Percentiles rank a stretch among this genome's conserved stretches.
Evolutionary conservation across 2,329 filamentous ascomycete species (phyloP).

Genomic region (Cladophialophora chaetospira): DNA sequence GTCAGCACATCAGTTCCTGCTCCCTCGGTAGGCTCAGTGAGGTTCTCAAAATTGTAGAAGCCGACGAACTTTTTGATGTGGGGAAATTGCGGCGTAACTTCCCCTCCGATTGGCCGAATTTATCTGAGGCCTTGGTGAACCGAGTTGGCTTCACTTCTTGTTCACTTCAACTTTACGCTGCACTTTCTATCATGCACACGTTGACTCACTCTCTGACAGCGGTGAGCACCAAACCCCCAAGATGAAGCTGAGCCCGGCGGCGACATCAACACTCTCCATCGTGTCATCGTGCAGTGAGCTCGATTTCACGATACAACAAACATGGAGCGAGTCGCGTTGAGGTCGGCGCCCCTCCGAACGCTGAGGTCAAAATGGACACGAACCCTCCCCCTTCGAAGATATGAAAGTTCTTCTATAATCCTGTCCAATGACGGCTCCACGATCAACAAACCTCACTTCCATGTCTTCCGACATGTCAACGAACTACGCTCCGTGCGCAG

Average conservation of each 20-base stretch:
- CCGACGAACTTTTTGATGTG: constrained; percentile 14
- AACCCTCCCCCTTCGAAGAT: not conserved
- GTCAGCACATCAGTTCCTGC: not conserved
- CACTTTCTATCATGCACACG: constrained; percentile 30
- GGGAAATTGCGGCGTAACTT: constrained; percentile 9
- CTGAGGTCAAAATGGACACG: constrained; percentile 5
- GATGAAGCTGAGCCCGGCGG: constrained; percentile 20
- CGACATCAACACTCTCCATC: not conserved
- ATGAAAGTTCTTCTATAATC: not conserved
- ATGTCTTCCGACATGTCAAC: constrained; percentile 74
- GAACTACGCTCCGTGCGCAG: constrained; percentile 70
- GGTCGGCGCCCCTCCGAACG: not conserved
- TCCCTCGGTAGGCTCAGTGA: not conserved
- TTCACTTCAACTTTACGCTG: constrained; percentile 26
- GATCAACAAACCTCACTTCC: constrained; percentile 50
- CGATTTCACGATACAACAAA: not conserved
- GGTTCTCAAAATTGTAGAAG: too few relatives aligned
- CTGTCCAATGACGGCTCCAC: constrained; percentile 6
- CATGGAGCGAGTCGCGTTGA: constrained; percentile 16
- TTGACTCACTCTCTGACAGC: constrained; percentile 16
- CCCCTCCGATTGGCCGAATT: constrained; percentile 22
- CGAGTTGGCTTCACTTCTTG: not conserved
- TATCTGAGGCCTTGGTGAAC: constrained; percentile 3
- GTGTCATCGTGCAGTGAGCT: not conserved
- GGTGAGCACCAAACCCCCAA: constrained; percentile 17